phyloP scores from a whole-genome alignment of 805 yeast species.

The Yarrowia yakushimensis region DNA sequence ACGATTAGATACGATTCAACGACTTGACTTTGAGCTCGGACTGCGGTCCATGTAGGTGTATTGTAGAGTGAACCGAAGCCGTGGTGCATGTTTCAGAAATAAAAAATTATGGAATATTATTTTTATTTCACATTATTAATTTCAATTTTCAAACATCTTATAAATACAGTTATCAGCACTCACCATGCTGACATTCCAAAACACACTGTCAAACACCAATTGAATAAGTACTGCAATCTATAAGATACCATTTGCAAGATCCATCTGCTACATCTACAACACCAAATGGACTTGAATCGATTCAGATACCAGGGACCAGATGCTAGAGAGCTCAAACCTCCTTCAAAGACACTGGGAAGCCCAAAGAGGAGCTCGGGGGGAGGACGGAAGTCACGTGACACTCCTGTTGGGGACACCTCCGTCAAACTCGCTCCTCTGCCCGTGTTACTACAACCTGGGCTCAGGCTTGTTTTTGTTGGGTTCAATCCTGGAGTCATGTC shows the following conservation, averaged over 20 bases:
- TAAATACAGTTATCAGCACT: no score
- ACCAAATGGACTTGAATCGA: background rate
- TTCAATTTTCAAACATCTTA: no score
- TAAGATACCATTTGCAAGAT: no score
- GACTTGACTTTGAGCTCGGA: background rate
- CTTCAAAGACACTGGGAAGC: background rate
- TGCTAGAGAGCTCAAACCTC: background rate
- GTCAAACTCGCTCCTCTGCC: slow-evolving; percentile 6
- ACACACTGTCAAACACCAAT: no score
- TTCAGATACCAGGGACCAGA: slow-evolving; percentile 2
- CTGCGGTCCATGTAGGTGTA: background rate
- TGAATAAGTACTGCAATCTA: no score
- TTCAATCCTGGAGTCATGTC: slow-evolving; percentile 70
- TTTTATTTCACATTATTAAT: no score
- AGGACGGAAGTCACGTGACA: background rate
- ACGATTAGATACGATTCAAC: slow-evolving; percentile 13
- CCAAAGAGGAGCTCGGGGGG: background rate
- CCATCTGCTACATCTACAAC: no score
- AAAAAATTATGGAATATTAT: no score
- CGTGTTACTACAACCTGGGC: slow-evolving; percentile 32
- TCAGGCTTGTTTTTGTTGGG: slow-evolving; percentile 58
- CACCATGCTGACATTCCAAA: no score
- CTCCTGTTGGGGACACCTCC: no score
- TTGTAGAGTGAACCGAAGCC: no score
- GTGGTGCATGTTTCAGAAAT: no score